Conservation (phyloP, 1,284 basidiomycete genomes). For the Moesziomyces aphidis region DNA sequence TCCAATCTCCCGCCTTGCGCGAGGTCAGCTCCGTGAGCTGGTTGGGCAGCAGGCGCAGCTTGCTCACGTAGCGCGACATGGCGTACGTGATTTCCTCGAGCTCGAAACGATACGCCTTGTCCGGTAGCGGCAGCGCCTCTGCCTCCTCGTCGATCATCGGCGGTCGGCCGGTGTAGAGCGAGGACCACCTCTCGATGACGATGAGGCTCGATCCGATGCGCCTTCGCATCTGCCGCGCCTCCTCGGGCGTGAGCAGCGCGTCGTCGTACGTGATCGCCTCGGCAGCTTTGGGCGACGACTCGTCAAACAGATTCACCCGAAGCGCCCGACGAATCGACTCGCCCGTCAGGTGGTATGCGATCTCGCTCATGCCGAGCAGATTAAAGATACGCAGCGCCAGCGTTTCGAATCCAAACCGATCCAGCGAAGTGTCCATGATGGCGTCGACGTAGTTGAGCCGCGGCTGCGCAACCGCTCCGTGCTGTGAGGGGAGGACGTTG, state of each 20-base stretch:
- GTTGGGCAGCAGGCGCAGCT: constrained; percentile 11
- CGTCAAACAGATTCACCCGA: constrained; percentile 25
- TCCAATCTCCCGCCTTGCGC: constrained; percentile 24
- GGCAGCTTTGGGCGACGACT: constrained; percentile 7
- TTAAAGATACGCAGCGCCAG: constrained; percentile 20
- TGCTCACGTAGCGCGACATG: constrained; percentile 14
- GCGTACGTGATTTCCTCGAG: constrained; percentile 3
- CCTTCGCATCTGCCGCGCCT: constrained; percentile 22
- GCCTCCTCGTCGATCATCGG: constrained; percentile 45
- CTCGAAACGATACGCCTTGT: constrained; percentile 1
- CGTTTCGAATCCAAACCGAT: constrained; percentile 34
- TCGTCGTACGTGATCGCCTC: constrained; percentile 5
- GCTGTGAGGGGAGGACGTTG: neutral
- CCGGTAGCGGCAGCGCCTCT: constrained; percentile 5
- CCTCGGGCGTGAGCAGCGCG: constrained; percentile 9
- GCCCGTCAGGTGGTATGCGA: constrained; percentile 25
- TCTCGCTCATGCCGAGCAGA: constrained; percentile 26
- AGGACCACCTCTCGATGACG: constrained; percentile 26
- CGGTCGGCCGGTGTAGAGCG: constrained; percentile 18
- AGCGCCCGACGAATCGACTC: constrained; percentile 31
- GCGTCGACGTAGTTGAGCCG: constrained; percentile 26
- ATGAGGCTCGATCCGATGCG: constrained; percentile 17
- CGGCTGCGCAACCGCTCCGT: neutral
- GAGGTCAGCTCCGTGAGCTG: constrained; percentile 16
- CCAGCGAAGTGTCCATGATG: constrained; percentile 17